Evolutionary conservation across 1,139 yeast species (phyloP).

Genomic region (Yamadazyma sp.): DNA sequence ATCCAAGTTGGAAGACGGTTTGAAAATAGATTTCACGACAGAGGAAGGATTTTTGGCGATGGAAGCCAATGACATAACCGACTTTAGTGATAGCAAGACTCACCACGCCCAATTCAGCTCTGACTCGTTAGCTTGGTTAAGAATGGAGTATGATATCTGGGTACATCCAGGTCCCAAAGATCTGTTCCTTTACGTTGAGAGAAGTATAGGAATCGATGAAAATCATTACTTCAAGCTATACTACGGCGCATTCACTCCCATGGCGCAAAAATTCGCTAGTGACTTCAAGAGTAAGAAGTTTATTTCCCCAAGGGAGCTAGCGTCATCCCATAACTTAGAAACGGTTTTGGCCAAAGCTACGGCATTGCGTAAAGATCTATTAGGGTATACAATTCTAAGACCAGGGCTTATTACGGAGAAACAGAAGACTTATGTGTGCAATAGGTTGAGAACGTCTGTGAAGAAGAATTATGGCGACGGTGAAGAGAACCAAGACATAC

Average conservation of each 20-base stretch:
- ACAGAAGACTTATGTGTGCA: constrained; percentile 19
- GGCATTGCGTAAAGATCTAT: constrained; percentile 4
- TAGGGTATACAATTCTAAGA: not conserved
- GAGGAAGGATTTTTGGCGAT: constrained; percentile 35
- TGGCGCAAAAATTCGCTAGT: constrained; percentile 15
- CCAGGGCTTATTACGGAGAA: constrained; percentile 12
- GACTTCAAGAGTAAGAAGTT: constrained; percentile 14
- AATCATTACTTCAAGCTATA: constrained; percentile 17
- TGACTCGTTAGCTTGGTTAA: constrained; percentile 25
- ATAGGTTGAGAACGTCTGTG: constrained; percentile 18
- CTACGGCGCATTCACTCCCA: constrained; percentile 17
- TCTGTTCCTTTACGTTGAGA: constrained; percentile 20
- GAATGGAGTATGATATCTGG: constrained; percentile 35
- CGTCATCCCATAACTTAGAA: constrained; percentile 16
- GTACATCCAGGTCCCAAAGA: constrained; percentile 21
- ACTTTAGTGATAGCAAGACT: constrained; percentile 12
- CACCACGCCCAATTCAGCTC: constrained; percentile 18
- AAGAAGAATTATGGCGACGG: constrained; percentile 18
- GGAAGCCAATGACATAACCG: constrained; percentile 15
- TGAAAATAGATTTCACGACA: constrained; percentile 25
- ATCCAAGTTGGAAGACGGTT: constrained; percentile 15
- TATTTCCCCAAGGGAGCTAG: constrained; percentile 9
- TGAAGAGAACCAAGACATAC: constrained; percentile 16
- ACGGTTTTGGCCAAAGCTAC: constrained; percentile 23
- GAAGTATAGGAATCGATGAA: constrained; percentile 8